These are phyloP conservation scores for Fusarium robinianum DNA, from an alignment of 2,329 filamentous ascomycete genomes.

Conservation along the genomic window DNA sequence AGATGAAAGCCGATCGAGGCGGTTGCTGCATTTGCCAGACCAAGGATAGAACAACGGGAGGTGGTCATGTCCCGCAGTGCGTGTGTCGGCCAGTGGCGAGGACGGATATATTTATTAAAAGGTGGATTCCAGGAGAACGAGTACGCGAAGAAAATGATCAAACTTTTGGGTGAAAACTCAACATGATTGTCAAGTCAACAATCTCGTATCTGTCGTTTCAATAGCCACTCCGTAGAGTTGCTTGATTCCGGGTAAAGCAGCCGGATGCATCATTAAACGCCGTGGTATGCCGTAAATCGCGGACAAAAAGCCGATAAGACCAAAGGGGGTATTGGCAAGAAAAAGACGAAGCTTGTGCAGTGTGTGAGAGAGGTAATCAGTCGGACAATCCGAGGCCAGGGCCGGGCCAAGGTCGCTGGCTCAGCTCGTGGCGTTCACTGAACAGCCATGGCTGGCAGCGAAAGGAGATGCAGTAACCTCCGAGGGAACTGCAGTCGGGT, in stretches of 20 bases:
- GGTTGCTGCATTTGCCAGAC: too few relatives aligned
- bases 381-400: too few relatives aligned
- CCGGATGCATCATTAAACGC: constrained; percentile 24
- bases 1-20: too few relatives aligned
- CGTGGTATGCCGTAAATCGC: constrained; percentile 27
- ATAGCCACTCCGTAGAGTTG: constrained; percentile 9
- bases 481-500: not conserved
- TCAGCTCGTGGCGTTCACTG: not conserved
- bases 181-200: constrained; percentile 15
- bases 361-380: constrained; percentile 1
- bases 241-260: constrained; percentile 7
- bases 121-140: constrained; percentile 1
- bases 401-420: constrained; percentile 2
- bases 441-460: not conserved
- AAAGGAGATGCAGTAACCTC: not conserved
- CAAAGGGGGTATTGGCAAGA: constrained; percentile 25
- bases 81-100: not conserved
- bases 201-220: constrained; percentile 21
- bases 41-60: too few relatives aligned
- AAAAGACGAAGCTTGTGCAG: constrained; percentile 18
- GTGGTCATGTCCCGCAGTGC: too few relatives aligned
- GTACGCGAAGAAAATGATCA: constrained; percentile 1
- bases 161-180: constrained; percentile 16
- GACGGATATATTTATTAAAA: constrained; percentile 1
- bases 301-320: constrained; percentile 5